These are phyloP conservation scores for Nepenthes gracilis DNA, from an alignment of 148 eudicot species.

Conservation along the genomic window DNA sequence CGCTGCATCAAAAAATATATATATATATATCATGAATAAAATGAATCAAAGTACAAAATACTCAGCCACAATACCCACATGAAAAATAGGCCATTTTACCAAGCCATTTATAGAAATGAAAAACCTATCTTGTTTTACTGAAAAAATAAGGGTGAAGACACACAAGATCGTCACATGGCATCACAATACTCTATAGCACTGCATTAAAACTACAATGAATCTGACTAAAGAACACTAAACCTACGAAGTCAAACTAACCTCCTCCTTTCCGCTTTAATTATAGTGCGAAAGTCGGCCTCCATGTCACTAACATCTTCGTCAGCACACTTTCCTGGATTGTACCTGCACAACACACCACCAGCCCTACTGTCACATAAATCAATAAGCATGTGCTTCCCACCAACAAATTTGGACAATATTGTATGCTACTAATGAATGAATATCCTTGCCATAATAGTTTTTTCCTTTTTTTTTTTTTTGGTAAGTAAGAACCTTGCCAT, in stretches of 20 bases:
- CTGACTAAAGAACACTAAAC: background rate
- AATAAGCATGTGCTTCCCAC: background rate
- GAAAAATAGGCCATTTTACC: too few species aligned
- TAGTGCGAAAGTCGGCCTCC: constrained; percentile 57
- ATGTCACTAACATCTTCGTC: constrained; percentile 39
- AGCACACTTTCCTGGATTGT: constrained; percentile 34
- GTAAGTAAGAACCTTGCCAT: too few species aligned
- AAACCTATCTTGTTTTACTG: too few species aligned
- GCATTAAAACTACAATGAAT: background rate
- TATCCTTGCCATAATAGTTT: too few species aligned
- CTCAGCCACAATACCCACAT: background rate
- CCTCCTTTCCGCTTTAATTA: constrained; percentile 45
- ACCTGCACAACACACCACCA: constrained; percentile 22
- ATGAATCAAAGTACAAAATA: too few species aligned
- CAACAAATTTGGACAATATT: background rate
- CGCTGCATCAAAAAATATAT: constrained; percentile 28
- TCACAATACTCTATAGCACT: background rate
- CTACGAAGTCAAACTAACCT: constrained; percentile 35
- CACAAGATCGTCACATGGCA: too few species aligned
- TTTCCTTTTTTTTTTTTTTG: too few species aligned
- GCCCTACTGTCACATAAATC: background rate
- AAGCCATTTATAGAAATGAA: too few species aligned
- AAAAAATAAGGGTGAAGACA: too few species aligned
- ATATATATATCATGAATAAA: too few species aligned
- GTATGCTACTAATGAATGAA: background rate